Conservation (phyloP, 2,329 filamentous ascomycete species). For the Diplocarpon rosae region DNA sequence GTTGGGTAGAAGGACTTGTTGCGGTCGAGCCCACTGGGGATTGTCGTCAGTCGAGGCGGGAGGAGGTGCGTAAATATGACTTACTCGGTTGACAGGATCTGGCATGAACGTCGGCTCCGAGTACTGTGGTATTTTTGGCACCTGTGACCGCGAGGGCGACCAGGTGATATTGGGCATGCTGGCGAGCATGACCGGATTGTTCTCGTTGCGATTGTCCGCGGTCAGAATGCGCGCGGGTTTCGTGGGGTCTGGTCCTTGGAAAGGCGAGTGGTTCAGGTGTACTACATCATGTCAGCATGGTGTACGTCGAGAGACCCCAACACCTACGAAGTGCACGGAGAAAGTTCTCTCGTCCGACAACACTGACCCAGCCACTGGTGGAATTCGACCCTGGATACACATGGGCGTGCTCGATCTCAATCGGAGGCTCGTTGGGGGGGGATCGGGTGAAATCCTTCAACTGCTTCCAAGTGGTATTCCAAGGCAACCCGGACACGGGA, state of each 20-base stretch:
- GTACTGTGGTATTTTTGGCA: too few species aligned
- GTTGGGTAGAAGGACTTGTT: too few species aligned
- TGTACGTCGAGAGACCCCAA: background rate
- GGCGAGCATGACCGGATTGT: constrained; percentile 8
- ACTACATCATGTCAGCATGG: constrained; percentile 4
- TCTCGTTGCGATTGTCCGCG: constrained; percentile 21
- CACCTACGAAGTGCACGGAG: constrained; percentile 15
- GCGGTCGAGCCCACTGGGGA: background rate
- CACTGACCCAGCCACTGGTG: constrained; percentile 16
- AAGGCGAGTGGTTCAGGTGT: constrained; percentile 14
- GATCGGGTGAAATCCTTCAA: constrained; percentile 21
- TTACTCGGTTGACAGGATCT: too few species aligned
- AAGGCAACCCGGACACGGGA: constrained; percentile 12
- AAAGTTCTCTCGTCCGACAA: constrained; percentile 18
- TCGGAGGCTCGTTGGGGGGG: constrained; percentile 9
- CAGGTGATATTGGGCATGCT: background rate
- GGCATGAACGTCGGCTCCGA: too few species aligned
- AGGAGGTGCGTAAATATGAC: too few species aligned
- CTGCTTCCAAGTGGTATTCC: constrained; percentile 20
- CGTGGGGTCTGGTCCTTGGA: constrained; percentile 6
- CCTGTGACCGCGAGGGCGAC: too few species aligned
- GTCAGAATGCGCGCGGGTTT: constrained; percentile 6
- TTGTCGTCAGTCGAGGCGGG: background rate
- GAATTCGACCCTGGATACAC: constrained; percentile 19
- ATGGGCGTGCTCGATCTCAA: constrained; percentile 19